Conservation (phyloP, 2,329 filamentous ascomycete species). For the Cladosporium sp. region DNA sequence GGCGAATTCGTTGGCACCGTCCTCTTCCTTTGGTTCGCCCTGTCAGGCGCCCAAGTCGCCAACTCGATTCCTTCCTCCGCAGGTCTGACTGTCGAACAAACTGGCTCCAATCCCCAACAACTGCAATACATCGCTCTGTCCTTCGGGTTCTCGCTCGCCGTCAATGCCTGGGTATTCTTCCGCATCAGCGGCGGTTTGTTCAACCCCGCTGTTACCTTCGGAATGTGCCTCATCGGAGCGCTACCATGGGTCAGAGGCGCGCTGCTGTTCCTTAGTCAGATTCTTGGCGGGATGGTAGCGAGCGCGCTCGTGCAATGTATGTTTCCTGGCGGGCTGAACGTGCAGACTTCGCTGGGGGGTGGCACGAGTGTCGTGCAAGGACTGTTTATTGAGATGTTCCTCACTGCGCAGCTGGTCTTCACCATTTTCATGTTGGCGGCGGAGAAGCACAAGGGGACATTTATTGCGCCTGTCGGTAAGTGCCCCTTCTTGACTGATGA, state of each 20-base stretch:
- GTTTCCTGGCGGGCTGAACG: constrained; percentile 35
- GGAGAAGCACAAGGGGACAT: constrained; percentile 41
- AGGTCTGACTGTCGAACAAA: constrained; percentile 26
- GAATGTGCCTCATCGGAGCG: constrained; percentile 33
- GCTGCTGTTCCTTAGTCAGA: constrained; percentile 34
- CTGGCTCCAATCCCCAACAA: constrained; percentile 33
- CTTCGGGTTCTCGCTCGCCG: constrained; percentile 39
- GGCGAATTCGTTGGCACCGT: constrained; percentile 43
- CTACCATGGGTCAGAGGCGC: constrained; percentile 32
- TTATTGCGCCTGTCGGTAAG: constrained; percentile 35
- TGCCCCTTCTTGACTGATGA: not conserved
- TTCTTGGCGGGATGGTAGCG: constrained; percentile 36
- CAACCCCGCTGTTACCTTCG: constrained; percentile 33
- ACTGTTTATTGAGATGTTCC: constrained; percentile 39
- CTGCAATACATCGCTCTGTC: constrained; percentile 36
- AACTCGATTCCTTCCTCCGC: constrained; percentile 33
- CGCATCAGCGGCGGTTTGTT: constrained; percentile 31
- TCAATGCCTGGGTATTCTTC: constrained; percentile 38
- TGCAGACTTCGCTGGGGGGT: constrained; percentile 31
- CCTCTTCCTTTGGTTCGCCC: constrained; percentile 44
- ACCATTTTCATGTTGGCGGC: constrained; percentile 40
- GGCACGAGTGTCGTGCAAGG: constrained; percentile 36
- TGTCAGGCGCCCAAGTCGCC: constrained; percentile 43
- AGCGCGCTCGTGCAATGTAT: constrained; percentile 32
- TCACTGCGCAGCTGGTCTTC: constrained; percentile 39